These are phyloP conservation scores for Ambrosia artemisiifolia DNA, from an alignment of 129 eudicot species.

Conservation along the genomic window DNA sequence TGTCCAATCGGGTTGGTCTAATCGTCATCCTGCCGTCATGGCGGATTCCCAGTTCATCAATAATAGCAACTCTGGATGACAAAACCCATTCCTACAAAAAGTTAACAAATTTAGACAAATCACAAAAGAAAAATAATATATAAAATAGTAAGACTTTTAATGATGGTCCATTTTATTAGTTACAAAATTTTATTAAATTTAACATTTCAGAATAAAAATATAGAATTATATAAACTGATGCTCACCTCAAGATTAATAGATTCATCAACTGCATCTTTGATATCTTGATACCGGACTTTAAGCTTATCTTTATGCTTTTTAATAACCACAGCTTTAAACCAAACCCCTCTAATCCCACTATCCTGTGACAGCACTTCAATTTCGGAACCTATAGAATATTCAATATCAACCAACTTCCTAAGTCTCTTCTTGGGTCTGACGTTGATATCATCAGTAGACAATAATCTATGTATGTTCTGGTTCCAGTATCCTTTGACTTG, in stretches of 20 bases:
- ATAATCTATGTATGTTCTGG: slow-evolving; percentile 49
- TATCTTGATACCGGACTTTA: slow-evolving; percentile 68
- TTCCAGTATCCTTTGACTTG: slow-evolving; percentile 75
- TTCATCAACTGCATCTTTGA: slow-evolving; percentile 74
- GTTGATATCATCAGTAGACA: slow-evolving; percentile 29
- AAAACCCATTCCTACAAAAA: slow-evolving; percentile 74
- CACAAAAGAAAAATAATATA: neutral
- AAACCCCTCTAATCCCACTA: slow-evolving; percentile 88
- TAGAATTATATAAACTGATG: neutral
- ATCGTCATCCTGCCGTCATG: slow-evolving; percentile 55
- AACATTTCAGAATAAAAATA: neutral
- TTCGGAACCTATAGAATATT: slow-evolving; percentile 44
- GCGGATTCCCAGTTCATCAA: slow-evolving; percentile 55
- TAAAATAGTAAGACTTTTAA: too few relatives aligned
- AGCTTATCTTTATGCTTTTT: slow-evolving; percentile 67
- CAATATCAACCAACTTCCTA: slow-evolving; percentile 33
- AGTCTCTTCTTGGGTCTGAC: slow-evolving; percentile 63
- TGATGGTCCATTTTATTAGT: too few relatives aligned
- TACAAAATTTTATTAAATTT: neutral
- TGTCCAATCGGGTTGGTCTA: slow-evolving; percentile 42
- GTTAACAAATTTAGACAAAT: neutral
- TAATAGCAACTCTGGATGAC: slow-evolving; percentile 50
- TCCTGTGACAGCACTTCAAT: slow-evolving; percentile 86
- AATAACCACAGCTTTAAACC: slow-evolving; percentile 72
- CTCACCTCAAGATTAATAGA: slow-evolving; percentile 66